These are phyloP conservation scores for Eleusine indica DNA, from an alignment of 176 grass and related monocot genomes.

Conservation along the genomic window DNA sequence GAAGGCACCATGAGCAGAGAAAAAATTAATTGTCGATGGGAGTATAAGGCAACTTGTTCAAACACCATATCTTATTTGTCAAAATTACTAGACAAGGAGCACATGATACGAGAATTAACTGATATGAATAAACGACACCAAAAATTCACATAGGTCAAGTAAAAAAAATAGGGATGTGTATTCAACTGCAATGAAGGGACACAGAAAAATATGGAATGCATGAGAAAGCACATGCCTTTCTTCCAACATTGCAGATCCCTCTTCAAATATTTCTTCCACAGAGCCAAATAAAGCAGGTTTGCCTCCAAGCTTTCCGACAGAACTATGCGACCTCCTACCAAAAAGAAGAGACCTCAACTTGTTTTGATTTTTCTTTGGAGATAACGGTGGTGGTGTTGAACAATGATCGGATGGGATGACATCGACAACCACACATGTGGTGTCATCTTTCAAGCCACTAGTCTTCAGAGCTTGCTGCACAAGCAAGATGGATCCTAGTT, in stretches of 20 bases:
- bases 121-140: not conserved
- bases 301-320: conserved; percentile 56
- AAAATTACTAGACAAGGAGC: conserved; percentile 8
- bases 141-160: conserved; percentile 19
- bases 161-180: conserved; percentile 7
- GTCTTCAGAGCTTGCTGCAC: conserved; percentile 88
- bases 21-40: not conserved
- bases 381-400: conserved; percentile 55
- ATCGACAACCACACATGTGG: conserved; percentile 95
- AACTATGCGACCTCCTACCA: conserved; percentile 62
- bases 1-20: not conserved
- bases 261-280: conserved; percentile 95
- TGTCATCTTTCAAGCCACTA: conserved; percentile 96
- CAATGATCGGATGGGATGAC: conserved; percentile 72
- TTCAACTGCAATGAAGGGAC: too few relatives aligned
- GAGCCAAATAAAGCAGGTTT: conserved; percentile 61
- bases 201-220: conserved; percentile 27
- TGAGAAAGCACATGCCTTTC: conserved; percentile 66
- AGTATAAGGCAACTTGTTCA: not conserved
- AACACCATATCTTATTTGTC: not conserved
- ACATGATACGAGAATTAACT: not conserved
- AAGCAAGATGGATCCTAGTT: conserved; percentile 33
- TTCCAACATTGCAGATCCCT: conserved; percentile 93
- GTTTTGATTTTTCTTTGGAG: conserved; percentile 77
- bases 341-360: conserved; percentile 83